Percentiles rank a stretch among this genome's conserved stretches.
Conservation (phyloP, 352 stramenopile genomes). For the Pythium biforme region DNA sequence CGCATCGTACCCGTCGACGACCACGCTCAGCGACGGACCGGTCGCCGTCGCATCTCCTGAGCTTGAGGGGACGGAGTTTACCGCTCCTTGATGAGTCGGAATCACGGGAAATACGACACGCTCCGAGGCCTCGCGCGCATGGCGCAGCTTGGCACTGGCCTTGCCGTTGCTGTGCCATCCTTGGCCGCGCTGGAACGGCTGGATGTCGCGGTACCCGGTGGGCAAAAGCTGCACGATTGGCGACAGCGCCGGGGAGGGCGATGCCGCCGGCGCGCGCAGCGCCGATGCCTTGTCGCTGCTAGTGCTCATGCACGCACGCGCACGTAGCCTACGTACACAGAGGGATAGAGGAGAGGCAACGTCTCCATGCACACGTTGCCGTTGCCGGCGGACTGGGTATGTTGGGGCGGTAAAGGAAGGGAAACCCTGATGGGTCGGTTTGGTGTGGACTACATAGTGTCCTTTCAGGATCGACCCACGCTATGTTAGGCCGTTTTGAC, state of each 20-base stretch:
- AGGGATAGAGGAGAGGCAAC: too few relatives aligned
- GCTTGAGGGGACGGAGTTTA: neutral
- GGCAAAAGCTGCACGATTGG: slow-evolving; percentile 60
- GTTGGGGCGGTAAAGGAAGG: too few relatives aligned
- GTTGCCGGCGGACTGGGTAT: neutral
- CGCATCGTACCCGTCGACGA: slow-evolving; percentile 4
- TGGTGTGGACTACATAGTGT: slow-evolving; percentile 16
- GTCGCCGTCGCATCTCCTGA: neutral
- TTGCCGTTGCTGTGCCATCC: slow-evolving; percentile 66
- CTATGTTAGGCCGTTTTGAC: neutral
- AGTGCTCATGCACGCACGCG: slow-evolving; percentile 1
- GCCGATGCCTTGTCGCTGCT: slow-evolving; percentile 26
- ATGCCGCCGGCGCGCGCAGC: slow-evolving; percentile 20
- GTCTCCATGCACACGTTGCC: slow-evolving; percentile 21
- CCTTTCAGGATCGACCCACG: slow-evolving; percentile 18
- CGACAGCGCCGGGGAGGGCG: slow-evolving; percentile 32
- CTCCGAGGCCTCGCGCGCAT: slow-evolving; percentile 23
- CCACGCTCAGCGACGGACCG: slow-evolving; percentile 21
- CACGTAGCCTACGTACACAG: neutral
- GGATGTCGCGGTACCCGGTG: slow-evolving; percentile 66
- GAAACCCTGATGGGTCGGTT: neutral
- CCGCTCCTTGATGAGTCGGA: slow-evolving; percentile 7
- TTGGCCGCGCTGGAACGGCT: slow-evolving; percentile 63
- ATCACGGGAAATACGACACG: slow-evolving; percentile 54
- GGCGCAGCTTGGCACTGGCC: slow-evolving; percentile 26